A percentile compares a stretch with the other conserved stretches of the same genome.
Conservation (phyloP, 345 rosid genomes). For the Brassica juncea region DNA sequence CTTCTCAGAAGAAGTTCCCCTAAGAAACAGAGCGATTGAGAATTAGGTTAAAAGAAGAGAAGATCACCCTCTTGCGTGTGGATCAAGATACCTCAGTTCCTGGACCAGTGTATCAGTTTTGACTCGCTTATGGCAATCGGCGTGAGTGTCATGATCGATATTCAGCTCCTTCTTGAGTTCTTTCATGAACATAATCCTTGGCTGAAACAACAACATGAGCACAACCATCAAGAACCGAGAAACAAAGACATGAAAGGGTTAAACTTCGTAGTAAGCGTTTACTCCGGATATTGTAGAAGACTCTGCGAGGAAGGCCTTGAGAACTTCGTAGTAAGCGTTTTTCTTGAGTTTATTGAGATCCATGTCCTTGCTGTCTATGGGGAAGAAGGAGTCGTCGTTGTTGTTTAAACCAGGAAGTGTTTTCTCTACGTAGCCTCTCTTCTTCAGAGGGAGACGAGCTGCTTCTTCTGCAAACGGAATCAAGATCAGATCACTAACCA, state of each 20-base stretch:
- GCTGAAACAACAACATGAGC: conserved; percentile 24
- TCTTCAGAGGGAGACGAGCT: not conserved
- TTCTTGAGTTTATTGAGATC: not conserved
- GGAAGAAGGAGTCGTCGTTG: not conserved
- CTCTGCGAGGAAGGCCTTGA: conserved; percentile 15
- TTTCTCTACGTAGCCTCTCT: not conserved
- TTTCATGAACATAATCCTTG: not conserved
- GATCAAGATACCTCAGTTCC: conserved; percentile 6
- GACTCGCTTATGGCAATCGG: not conserved
- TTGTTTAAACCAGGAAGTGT: not conserved
- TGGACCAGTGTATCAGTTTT: not conserved
- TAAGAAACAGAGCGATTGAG: not conserved
- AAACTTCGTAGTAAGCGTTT: not conserved
- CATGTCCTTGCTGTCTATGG: not conserved
- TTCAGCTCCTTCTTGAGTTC: conserved; percentile 17
- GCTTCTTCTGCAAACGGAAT: conserved; percentile 3
- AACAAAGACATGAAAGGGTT: conserved; percentile 5
- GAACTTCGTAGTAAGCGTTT: conserved; percentile 11
- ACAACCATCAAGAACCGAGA: not conserved
- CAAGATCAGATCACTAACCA: conserved; percentile 14
- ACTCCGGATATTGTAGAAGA: conserved; percentile 10
- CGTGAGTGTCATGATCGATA: not conserved
- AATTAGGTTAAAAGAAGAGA: not conserved
- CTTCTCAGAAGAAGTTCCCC: not conserved
- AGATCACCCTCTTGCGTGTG: not conserved